Evolutionary conservation across 345 rosid genomes (phyloP).

Genomic region (Ceriops tagal): DNA sequence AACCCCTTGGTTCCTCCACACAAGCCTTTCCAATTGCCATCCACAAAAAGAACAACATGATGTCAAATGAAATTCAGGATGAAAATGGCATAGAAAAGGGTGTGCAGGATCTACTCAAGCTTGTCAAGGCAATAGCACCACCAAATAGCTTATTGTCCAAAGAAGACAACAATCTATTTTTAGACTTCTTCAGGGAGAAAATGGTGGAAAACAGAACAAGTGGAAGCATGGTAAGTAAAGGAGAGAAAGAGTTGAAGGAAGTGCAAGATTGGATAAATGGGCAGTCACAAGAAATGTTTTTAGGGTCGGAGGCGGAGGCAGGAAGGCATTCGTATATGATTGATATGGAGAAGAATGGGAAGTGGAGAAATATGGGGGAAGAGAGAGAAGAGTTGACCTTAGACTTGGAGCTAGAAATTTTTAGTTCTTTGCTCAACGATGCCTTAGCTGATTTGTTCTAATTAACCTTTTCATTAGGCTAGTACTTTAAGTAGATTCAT

Average conservation of each 20-base stretch:
- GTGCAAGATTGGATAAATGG: constrained; percentile 63
- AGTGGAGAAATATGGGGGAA: constrained; percentile 34
- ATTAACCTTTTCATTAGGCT: not conserved
- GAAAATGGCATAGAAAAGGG: constrained; percentile 7
- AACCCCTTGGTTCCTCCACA: not conserved
- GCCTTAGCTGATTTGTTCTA: constrained; percentile 5
- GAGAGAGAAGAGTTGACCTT: constrained; percentile 35
- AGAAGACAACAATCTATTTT: constrained; percentile 35
- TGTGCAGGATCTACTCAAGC: constrained; percentile 21
- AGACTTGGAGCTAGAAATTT: constrained; percentile 46
- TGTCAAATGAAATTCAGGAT: not conserved
- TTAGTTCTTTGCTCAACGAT: constrained; percentile 49
- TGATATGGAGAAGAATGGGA: constrained; percentile 44
- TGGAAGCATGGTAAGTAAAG: not conserved
- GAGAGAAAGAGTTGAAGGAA: constrained; percentile 15
- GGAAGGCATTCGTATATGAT: constrained; percentile 45
- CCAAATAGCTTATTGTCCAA: not conserved
- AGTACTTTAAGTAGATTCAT: not conserved
- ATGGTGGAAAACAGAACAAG: constrained; percentile 7
- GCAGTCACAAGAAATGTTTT: constrained; percentile 31
- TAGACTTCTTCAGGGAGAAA: constrained; percentile 52
- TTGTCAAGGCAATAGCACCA: constrained; percentile 10
- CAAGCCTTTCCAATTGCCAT: constrained; percentile 8
- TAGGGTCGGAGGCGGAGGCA: constrained; percentile 57
- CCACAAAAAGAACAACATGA: not conserved